Conservation (phyloP, 441 rosid genomes). For the Macaranga tanarius region DNA sequence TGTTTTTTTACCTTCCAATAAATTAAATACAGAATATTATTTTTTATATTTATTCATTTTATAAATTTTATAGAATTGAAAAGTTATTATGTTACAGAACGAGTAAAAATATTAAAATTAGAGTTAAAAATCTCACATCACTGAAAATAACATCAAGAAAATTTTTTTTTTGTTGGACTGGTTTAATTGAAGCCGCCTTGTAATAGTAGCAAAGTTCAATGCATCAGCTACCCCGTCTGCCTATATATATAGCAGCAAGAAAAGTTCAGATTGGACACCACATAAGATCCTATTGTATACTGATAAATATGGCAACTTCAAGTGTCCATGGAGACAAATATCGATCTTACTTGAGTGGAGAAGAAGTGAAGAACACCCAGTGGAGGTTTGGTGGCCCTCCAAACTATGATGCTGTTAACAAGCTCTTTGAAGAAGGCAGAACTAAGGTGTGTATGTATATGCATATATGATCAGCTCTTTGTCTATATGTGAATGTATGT, state of each 20-base stretch:
- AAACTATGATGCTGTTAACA: conserved; percentile 47
- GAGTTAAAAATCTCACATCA: too few relatives aligned
- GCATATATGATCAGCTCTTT: too few relatives aligned
- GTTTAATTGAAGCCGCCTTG: background rate
- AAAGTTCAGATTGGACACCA: conserved; percentile 14
- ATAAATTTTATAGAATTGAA: too few relatives aligned
- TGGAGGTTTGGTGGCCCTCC: conserved; percentile 53
- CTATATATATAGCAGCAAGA: background rate
- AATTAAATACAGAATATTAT: too few relatives aligned
- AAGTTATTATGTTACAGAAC: too few relatives aligned
- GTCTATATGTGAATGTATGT: too few relatives aligned
- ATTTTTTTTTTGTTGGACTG: background rate
- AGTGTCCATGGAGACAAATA: conserved; percentile 36
- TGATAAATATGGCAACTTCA: conserved; percentile 33
- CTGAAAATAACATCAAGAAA: too few relatives aligned
- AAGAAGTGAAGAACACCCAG: conserved; percentile 47
- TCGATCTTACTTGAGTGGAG: conserved; percentile 41
- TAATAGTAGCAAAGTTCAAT: background rate
- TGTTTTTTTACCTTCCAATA: too few relatives aligned
- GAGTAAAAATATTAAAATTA: too few relatives aligned
- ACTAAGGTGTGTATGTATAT: conserved; percentile 36
- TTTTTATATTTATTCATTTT: too few relatives aligned
- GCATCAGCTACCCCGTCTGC: background rate
- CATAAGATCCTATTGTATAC: background rate
- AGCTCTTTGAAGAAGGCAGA: conserved; percentile 56